phyloP scores from a whole-genome alignment of 2,329 filamentous ascomycete genomes.

The Kalaharituber pfeilii region DNA sequence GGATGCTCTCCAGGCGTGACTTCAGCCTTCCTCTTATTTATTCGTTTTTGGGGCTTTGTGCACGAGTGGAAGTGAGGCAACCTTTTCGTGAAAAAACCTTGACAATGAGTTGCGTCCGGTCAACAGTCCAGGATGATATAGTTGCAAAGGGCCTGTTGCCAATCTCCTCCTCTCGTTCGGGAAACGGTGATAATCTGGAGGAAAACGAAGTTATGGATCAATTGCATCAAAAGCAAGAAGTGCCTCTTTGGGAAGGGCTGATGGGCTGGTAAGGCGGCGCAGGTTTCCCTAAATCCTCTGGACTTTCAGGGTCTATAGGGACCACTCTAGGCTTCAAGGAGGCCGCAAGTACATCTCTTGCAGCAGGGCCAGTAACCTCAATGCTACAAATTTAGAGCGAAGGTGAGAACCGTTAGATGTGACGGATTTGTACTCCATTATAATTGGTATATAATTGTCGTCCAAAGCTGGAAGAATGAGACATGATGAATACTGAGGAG shows the following conservation, averaged over 20 bases:
- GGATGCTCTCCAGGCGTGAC: conserved; percentile 47
- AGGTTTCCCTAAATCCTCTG: conserved; percentile 25
- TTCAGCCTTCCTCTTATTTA: conserved; percentile 57
- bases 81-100: conserved; percentile 50
- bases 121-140: conserved; percentile 51
- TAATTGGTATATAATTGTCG: conserved; percentile 41
- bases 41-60: conserved; percentile 53
- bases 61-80: conserved; percentile 45
- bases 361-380: conserved; percentile 52
- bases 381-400: conserved; percentile 58
- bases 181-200: conserved; percentile 40
- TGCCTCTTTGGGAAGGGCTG: conserved; percentile 50
- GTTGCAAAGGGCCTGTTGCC: conserved; percentile 36
- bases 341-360: conserved; percentile 58
- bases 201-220: conserved; percentile 71
- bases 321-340: conserved; percentile 39
- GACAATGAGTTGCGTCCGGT: conserved; percentile 33
- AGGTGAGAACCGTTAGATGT: conserved; percentile 50
- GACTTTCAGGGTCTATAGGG: conserved; percentile 26
- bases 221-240: conserved; percentile 54
- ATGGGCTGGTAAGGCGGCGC: conserved; percentile 43
- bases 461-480: conserved; percentile 53
- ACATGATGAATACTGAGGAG: conserved; percentile 70
- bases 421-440: conserved; percentile 39
- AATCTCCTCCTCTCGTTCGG: conserved; percentile 25